A percentile compares a stretch with the other conserved stretches of the same genome.
These are phyloP conservation scores for Cercospora berteroae DNA, from an alignment of 2,329 filamentous ascomycete species.

Conservation along the genomic window DNA sequence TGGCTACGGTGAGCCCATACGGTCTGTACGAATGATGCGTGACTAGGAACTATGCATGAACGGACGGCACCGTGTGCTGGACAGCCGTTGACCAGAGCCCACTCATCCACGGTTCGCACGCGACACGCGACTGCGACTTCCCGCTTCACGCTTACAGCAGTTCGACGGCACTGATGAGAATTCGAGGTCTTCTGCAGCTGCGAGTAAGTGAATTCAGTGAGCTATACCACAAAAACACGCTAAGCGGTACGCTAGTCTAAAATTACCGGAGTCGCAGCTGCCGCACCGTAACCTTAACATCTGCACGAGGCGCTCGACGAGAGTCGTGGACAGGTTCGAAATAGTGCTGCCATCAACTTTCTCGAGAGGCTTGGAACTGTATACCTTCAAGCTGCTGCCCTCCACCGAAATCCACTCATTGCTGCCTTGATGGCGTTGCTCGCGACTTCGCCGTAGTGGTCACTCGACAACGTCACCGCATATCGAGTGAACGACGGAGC, in stretches of 20 bases:
- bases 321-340: constrained; percentile 4
- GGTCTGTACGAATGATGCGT: background rate
- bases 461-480: background rate
- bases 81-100: background rate
- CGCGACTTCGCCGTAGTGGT: background rate
- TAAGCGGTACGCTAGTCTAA: background rate
- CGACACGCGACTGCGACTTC: background rate
- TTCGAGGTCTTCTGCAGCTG: background rate
- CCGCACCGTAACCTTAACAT: constrained; percentile 8
- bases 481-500: background rate
- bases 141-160: background rate
- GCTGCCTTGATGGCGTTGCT: background rate
- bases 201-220: background rate
- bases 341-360: constrained; percentile 1
- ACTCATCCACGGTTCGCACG: background rate
- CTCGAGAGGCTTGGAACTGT: background rate
- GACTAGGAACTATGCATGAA: constrained; percentile 5
- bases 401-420: background rate
- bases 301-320: background rate
- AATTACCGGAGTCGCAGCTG: constrained; percentile 5
- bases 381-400: background rate
- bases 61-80: background rate
- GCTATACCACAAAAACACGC: background rate
- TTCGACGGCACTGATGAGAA: background rate
- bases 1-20: background rate